Base-by-base conservation (phyloP, 2,329 filamentous ascomycete genomes). In the Alternaria panax region DNA sequence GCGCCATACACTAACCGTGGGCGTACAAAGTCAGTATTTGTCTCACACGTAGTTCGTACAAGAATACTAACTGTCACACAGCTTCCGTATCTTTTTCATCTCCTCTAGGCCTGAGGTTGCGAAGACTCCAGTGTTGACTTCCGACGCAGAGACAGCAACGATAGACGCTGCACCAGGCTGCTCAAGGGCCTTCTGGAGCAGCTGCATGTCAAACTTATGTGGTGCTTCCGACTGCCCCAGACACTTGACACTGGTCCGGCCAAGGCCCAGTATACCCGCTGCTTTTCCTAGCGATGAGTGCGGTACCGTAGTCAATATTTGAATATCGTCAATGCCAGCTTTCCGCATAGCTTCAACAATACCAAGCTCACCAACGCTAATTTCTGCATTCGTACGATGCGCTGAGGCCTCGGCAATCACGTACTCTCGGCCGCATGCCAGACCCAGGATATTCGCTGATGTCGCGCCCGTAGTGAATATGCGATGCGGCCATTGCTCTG, bases 101-200 rank as follows among this genome's bases (percentile, higher is more conserved):
- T 93, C 87, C 4, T 83, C 81, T 3, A 77, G 65, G 1, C 81
- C 86, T 2, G 79, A 78, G 30, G 84, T 91, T 27, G 92, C 90
- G 75, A 93, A 97, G 5, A 88, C 83, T 0, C 93, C 93, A 0
- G 93, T 96, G 69, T 98, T 97, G 27, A 97, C 92, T 79, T 98
- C 94, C 1, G 92, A 92, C 6, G 90, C 91, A 41, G 92, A 93
- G n/a, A 97, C 80, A 5, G 85, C 88, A 36, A 97, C 87, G 61
- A 97, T 92, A 50, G 85, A 90, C n/a, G 85, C 90, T 12, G 86
- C 83, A 3, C 84, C 84, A 1, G 80, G 74, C 34, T 75, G 72
- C 52, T 80, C 69, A 16, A 96, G 80, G 57, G 87, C 84, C 45
- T 76, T 76, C 75, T 92, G 88, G 2, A 97, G 80, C 3, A 81